phyloP scores from a whole-genome alignment of 2,329 filamentous ascomycete species.

The Daldinia sp. region DNA sequence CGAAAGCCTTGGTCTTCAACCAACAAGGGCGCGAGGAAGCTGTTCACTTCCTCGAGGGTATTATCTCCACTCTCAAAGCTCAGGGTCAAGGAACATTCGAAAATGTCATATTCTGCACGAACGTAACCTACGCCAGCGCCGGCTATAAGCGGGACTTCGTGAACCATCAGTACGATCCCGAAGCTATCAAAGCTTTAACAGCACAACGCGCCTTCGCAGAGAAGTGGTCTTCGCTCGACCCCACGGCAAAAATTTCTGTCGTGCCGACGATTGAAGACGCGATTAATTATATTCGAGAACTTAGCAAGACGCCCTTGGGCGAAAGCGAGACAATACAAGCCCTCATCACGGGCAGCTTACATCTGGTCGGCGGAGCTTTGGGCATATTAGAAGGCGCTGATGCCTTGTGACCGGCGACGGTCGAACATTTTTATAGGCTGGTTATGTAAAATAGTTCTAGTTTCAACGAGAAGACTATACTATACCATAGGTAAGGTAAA shows the following conservation, averaged over 20 bases:
- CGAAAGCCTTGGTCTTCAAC: slow-evolving; percentile 81
- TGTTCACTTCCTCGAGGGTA: slow-evolving; percentile 60
- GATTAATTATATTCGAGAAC: slow-evolving; percentile 55
- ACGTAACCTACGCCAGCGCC: slow-evolving; percentile 64
- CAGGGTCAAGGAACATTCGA: slow-evolving; percentile 61
- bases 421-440: not conserved
- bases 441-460: not conserved
- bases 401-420: slow-evolving; percentile 47
- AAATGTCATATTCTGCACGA: slow-evolving; percentile 84
- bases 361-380: slow-evolving; percentile 66
- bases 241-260: slow-evolving; percentile 55
- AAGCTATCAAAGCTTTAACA: slow-evolving; percentile 60
- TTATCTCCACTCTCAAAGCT: slow-evolving; percentile 51
- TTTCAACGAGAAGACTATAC: slow-evolving; percentile 22
- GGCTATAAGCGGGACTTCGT: slow-evolving; percentile 66
- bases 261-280: slow-evolving; percentile 65
- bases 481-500: slow-evolving; percentile 11
- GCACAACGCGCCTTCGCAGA: slow-evolving; percentile 62
- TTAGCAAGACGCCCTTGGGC: slow-evolving; percentile 43
- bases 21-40: slow-evolving; percentile 71
- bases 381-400: slow-evolving; percentile 58
- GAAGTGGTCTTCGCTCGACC: slow-evolving; percentile 59
- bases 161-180: slow-evolving; percentile 62
- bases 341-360: slow-evolving; percentile 69
- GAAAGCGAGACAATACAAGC: slow-evolving; percentile 54